These are phyloP conservation scores for Fusarium nodosum DNA, from an alignment of 2,329 filamentous ascomycete species.

Conservation along the genomic window DNA sequence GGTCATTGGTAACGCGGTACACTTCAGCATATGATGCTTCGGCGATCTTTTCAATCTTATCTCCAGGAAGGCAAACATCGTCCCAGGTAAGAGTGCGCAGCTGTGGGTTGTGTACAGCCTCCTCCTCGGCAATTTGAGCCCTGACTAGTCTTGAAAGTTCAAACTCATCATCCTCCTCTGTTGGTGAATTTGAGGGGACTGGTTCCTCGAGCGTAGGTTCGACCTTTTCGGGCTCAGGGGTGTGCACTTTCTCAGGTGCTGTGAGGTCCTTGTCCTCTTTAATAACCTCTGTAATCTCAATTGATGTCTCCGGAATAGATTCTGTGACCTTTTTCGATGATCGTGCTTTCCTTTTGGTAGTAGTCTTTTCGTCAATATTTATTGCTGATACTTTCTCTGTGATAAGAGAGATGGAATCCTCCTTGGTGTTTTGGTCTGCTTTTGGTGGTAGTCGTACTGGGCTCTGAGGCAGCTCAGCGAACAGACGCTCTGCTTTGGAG, in stretches of 20 bases:
- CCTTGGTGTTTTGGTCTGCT: slow-evolving; percentile 16
- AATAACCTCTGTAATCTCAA: slow-evolving; percentile 20
- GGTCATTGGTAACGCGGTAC: slow-evolving; percentile 71
- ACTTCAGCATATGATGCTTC: slow-evolving; percentile 77
- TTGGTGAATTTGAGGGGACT: not conserved
- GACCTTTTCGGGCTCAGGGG: not conserved
- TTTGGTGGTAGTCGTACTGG: slow-evolving; percentile 56
- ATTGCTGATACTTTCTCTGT: slow-evolving; percentile 55
- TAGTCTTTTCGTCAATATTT: slow-evolving; percentile 44
- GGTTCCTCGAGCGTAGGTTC: slow-evolving; percentile 13
- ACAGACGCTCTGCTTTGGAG: slow-evolving; percentile 62
- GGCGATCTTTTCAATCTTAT: slow-evolving; percentile 72
- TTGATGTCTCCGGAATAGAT: slow-evolving; percentile 21
- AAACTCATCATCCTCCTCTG: slow-evolving; percentile 12
- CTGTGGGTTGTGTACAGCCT: slow-evolving; percentile 44
- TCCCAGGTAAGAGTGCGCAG: slow-evolving; percentile 67
- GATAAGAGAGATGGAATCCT: slow-evolving; percentile 53
- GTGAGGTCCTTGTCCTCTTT: slow-evolving; percentile 12
- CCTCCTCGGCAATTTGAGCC: slow-evolving; percentile 32
- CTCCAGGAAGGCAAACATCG: slow-evolving; percentile 67
- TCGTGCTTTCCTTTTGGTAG: slow-evolving; percentile 33
- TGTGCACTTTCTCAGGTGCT: slow-evolving; percentile 2
- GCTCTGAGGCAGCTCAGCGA: slow-evolving; percentile 66
- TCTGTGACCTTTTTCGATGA: slow-evolving; percentile 21
- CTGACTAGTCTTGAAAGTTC: slow-evolving; percentile 13